Percentiles rank a stretch among this genome's conserved stretches.
These are phyloP conservation scores for Fusarium tjaetaba DNA, from an alignment of 2,329 filamentous ascomycete genomes.

Conservation along the genomic window DNA sequence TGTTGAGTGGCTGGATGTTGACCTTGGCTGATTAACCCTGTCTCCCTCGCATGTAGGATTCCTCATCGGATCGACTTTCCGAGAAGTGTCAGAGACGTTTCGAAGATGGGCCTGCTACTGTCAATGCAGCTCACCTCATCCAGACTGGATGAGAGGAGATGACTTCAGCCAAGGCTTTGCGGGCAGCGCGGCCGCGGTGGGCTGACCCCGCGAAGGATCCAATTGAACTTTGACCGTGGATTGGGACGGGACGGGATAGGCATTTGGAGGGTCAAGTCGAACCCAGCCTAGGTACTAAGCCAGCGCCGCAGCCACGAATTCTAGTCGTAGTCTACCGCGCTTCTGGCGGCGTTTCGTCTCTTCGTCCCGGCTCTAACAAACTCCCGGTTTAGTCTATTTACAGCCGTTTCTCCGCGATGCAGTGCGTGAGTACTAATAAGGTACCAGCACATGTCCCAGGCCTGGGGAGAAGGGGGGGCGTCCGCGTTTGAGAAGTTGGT, in stretches of 20 bases:
- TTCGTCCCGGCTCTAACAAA: constrained; percentile 27
- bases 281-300: not conserved
- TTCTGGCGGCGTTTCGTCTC: constrained; percentile 39
- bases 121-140: constrained; percentile 20
- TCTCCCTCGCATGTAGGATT: constrained; percentile 22
- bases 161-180: constrained; percentile 12
- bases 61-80: constrained; percentile 33
- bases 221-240: not conserved
- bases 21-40: constrained; percentile 22
- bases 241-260: not conserved
- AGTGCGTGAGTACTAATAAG: not conserved
- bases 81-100: constrained; percentile 35
- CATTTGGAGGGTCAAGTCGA: constrained; percentile 8
- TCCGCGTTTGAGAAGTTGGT: constrained; percentile 37
- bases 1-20: constrained; percentile 11
- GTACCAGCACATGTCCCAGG: not conserved
- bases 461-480: constrained; percentile 20
- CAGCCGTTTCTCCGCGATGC: constrained; percentile 22
- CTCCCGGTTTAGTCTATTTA: constrained; percentile 33
- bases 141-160: not conserved
- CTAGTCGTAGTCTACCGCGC: constrained; percentile 33
- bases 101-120: constrained; percentile 11
- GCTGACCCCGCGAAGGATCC: not conserved
- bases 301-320: constrained; percentile 18
- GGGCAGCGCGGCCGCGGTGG: constrained; percentile 24